Conservation (phyloP, 768 basidiomycete species). For the Tulasnella calospora region DNA sequence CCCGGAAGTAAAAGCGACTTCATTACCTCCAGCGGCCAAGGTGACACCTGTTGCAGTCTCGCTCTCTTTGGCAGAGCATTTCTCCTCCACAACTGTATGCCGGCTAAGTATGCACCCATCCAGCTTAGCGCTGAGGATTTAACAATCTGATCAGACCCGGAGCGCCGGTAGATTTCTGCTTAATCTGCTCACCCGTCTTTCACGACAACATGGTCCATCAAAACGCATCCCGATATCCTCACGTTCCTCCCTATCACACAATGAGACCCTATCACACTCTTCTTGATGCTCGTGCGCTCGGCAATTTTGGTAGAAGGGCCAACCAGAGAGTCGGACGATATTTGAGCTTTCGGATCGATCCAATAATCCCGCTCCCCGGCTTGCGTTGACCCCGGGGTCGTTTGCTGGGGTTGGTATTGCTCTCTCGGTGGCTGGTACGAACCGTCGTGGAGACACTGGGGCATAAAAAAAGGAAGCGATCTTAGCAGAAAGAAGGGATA, state of each 20-base stretch:
- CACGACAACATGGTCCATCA: constrained; percentile 85
- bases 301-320: constrained; percentile 78
- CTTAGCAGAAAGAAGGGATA: background rate
- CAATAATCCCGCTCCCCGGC: constrained; percentile 54
- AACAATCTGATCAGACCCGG: background rate
- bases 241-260: constrained; percentile 79
- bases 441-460: constrained; percentile 14
- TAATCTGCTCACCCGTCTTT: constrained; percentile 68
- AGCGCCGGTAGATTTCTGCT: background rate
- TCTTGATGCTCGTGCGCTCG: constrained; percentile 76
- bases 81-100: constrained; percentile 37
- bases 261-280: constrained; percentile 72
- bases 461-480: background rate
- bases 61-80: constrained; percentile 37
- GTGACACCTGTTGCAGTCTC: constrained; percentile 38
- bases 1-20: background rate
- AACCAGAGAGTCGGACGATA: constrained; percentile 75
- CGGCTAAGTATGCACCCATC: constrained; percentile 39
- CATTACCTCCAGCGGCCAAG: constrained; percentile 19
- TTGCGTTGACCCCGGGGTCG: constrained; percentile 46
- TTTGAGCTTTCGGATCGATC: constrained; percentile 76
- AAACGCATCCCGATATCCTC: constrained; percentile 74
- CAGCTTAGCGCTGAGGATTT: constrained; percentile 33
- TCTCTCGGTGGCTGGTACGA: background rate
- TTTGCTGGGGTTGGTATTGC: constrained; percentile 6